phyloP scores from a whole-genome alignment of 805 yeast genomes.

The Sugiyamaella lignohabitans region DNA sequence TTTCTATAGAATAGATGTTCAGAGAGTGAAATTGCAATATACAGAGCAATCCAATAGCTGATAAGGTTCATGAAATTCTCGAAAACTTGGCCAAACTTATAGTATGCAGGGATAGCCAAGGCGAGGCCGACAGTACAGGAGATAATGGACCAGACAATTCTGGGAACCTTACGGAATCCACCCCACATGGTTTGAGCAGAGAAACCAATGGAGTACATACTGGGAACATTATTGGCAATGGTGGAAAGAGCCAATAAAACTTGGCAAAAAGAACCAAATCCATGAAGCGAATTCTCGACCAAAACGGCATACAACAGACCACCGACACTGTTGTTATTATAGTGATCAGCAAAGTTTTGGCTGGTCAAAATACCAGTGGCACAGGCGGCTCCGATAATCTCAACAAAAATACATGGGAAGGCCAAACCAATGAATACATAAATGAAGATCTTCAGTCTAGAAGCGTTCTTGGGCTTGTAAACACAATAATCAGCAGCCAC shows the following conservation, averaged over 20 bases:
- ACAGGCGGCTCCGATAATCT: constrained; percentile 82
- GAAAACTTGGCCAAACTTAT: constrained; percentile 66
- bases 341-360: constrained; percentile 42
- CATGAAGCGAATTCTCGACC: constrained; percentile 74
- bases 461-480: constrained; percentile 66
- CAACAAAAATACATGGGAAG: constrained; percentile 62
- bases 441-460: constrained; percentile 52
- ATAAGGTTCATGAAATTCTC: constrained; percentile 84
- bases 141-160: constrained; percentile 71
- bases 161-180: constrained; percentile 65
- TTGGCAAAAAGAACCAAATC: constrained; percentile 85
- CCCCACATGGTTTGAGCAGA: constrained; percentile 83
- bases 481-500: constrained; percentile 90
- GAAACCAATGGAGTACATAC: constrained; percentile 84
- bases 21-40: constrained; percentile 64
- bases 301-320: constrained; percentile 77
- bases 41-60: constrained; percentile 85
- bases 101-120: constrained; percentile 83
- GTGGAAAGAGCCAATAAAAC: constrained; percentile 81
- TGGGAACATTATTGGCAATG: constrained; percentile 87
- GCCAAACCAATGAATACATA: constrained; percentile 58
- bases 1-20: constrained; percentile 78
- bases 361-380: constrained; percentile 48
- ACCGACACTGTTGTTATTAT: constrained; percentile 56
- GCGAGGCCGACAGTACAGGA: constrained; percentile 77